Percentiles rank a stretch among this genome's conserved stretches.
phyloP scores from a whole-genome alignment of 2,329 filamentous ascomycete genomes.

The Exophiala dermatitidis region DNA sequence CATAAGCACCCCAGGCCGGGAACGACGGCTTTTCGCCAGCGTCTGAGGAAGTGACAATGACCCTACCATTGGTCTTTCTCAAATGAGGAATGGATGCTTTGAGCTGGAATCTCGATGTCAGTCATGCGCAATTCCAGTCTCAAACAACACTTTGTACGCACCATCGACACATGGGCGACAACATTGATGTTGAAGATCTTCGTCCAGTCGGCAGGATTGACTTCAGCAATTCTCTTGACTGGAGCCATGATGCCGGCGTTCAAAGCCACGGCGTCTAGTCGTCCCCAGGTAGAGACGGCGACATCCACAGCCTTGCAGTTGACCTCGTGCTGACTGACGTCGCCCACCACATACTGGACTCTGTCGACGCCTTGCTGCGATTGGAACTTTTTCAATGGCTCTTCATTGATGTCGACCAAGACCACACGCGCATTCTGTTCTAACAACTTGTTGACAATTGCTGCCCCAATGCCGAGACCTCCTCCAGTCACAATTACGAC shows the following conservation, averaged over 20 bases:
- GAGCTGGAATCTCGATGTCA: background rate
- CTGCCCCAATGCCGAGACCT: conserved; percentile 3
- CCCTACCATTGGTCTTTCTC: conserved; percentile 53
- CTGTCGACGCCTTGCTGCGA: background rate
- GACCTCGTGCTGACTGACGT: background rate
- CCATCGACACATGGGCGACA: conserved; percentile 3
- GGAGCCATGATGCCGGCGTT: conserved; percentile 11
- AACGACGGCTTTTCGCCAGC: conserved; percentile 58
- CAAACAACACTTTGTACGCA: background rate
- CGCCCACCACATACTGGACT: conserved; percentile 3
- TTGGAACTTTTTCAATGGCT: background rate
- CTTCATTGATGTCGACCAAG: background rate
- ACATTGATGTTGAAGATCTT: conserved; percentile 11
- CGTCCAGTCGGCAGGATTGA: conserved; percentile 1
- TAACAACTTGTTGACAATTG: background rate
- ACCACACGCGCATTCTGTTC: conserved; percentile 1
- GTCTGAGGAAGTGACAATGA: conserved; percentile 73
- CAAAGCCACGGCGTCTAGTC: conserved; percentile 5
- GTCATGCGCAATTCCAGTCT: too few species aligned
- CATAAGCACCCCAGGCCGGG: conserved; percentile 70
- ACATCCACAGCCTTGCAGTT: conserved; percentile 1
- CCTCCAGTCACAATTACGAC: conserved; percentile 5
- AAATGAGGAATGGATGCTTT: background rate
- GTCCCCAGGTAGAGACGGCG: background rate
- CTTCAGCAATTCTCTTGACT: background rate